A percentile compares a stretch with the other conserved stretches of the same genome.
Conservation (phyloP, 345 rosid species). For the Garcia nutans region DNA sequence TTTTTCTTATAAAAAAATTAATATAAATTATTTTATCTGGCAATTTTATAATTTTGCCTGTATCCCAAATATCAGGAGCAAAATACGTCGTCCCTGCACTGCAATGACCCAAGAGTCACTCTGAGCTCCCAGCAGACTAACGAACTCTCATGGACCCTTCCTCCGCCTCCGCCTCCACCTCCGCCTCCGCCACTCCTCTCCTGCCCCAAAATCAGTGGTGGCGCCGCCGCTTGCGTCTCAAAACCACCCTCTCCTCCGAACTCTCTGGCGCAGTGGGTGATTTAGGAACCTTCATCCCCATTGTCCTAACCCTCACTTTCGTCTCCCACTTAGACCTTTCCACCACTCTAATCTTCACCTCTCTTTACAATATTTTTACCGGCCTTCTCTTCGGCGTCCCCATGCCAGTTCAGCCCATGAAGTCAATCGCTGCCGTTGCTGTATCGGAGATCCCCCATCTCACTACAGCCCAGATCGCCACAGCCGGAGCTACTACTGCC, state of each 20-base stretch:
- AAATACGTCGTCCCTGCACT: too few species aligned
- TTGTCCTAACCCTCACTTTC: slow-evolving; percentile 26
- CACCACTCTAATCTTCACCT: slow-evolving; percentile 19
- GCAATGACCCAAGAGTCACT: too few species aligned
- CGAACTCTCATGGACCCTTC: slow-evolving; percentile 3
- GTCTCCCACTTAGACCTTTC: slow-evolving; percentile 22
- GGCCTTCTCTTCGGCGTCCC: slow-evolving; percentile 26
- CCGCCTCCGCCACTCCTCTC: neutral
- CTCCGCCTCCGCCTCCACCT: neutral
- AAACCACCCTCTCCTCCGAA: slow-evolving; percentile 21
- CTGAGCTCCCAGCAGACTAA: neutral
- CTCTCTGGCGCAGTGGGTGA: slow-evolving; percentile 28
- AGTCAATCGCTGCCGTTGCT: slow-evolving; percentile 25
- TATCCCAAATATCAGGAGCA: too few species aligned
- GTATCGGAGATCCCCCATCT: slow-evolving; percentile 25
- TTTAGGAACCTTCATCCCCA: slow-evolving; percentile 30
- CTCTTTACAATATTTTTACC: slow-evolving; percentile 23
- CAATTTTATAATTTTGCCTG: too few species aligned
- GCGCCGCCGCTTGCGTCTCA: slow-evolving; percentile 14
- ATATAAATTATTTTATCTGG: too few species aligned
- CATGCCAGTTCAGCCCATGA: slow-evolving; percentile 26
- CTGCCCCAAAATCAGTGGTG: slow-evolving; percentile 14
- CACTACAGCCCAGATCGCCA: slow-evolving; percentile 19
- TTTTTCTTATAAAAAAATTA: too few species aligned
- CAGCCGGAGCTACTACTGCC: slow-evolving; percentile 15